These are phyloP conservation scores for Boletus subparvulus DNA, from an alignment of 768 basidiomycete genomes.

Conservation along the genomic window DNA sequence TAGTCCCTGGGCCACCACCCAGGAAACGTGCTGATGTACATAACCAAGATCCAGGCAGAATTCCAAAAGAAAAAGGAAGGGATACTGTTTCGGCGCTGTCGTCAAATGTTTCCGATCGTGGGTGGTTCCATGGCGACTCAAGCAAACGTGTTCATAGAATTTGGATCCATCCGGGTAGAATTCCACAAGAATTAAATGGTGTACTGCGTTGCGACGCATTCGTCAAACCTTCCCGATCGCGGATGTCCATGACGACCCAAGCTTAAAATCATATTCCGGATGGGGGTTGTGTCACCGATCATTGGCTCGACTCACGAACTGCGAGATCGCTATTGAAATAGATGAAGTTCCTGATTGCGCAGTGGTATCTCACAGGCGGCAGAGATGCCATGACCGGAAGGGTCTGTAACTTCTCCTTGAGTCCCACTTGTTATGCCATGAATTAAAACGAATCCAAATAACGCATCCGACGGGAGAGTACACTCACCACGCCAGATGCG, in stretches of 20 bases:
- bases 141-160: slow-evolving; percentile 5
- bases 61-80: not conserved
- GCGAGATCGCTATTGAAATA: not conserved
- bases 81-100: not conserved
- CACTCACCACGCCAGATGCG: slow-evolving; percentile 23
- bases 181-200: not conserved
- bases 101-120: not conserved
- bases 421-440: slow-evolving; percentile 50
- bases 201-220: not conserved
- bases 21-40: slow-evolving; percentile 15
- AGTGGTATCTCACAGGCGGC: slow-evolving; percentile 3
- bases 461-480: not conserved
- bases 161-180: not conserved
- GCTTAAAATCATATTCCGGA: not conserved
- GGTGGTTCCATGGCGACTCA: not conserved
- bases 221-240: not conserved
- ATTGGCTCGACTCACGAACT: not conserved
- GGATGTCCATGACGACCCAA: slow-evolving; percentile 1
- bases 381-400: slow-evolving; percentile 38
- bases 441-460: not conserved
- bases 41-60: not conserved
- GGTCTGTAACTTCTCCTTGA: slow-evolving; percentile 50
- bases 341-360: not conserved
- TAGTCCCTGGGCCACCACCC: not conserved
- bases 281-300: not conserved